These are phyloP conservation scores for Endocladia muricata DNA, from an alignment of 31 red algal species.

Conservation along the genomic window DNA sequence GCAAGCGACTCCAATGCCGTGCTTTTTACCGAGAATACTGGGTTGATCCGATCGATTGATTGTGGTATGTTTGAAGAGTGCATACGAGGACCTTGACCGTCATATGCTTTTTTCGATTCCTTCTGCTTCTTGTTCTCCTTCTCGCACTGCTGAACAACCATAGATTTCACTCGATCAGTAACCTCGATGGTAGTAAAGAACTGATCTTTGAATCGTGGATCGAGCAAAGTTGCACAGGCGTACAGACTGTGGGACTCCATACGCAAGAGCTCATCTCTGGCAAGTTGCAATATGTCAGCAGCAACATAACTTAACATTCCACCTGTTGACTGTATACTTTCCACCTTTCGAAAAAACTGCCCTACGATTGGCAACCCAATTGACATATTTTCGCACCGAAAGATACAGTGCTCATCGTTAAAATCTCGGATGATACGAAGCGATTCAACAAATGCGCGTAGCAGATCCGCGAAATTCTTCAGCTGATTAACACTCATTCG, in stretches of 20 bases:
- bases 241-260: conserved; percentile 12
- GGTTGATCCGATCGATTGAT: not conserved
- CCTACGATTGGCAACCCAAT: not conserved
- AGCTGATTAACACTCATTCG: conserved; percentile 10
- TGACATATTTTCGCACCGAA: not conserved
- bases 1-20: not conserved
- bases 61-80: not conserved
- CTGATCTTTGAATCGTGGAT: conserved; percentile 38
- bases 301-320: not conserved
- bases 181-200: conserved; percentile 25
- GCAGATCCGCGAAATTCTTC: not conserved
- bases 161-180: not conserved
- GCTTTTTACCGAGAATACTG: not conserved
- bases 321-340: not conserved
- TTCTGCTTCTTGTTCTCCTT: conserved; percentile 1
- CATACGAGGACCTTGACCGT: not conserved
- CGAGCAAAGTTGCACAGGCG: conserved; percentile 44
- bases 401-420: not conserved
- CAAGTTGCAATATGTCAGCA: not conserved
- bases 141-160: conserved; percentile 5
- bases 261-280: not conserved
- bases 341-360: not conserved
- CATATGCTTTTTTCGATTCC: not conserved
- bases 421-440: not conserved
- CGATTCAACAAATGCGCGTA: not conserved